Evolutionary conservation across 2,329 filamentous ascomycete genomes (phyloP), one percentile per base, ranked within the genome.

Genomic region (Neospermospora avenae): DNA sequence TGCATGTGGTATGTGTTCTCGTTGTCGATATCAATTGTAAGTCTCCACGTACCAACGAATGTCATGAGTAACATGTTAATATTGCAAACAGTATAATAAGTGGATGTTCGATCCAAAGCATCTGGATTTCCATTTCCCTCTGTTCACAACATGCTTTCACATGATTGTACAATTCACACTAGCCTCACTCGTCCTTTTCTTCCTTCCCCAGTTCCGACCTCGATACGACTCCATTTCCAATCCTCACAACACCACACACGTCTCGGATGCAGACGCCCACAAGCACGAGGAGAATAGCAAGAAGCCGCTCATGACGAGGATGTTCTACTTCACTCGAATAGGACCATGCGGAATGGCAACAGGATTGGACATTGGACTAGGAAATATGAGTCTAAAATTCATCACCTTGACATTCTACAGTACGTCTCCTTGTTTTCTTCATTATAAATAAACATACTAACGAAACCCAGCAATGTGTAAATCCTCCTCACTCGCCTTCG

Each of bases 391-490:
- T 56, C 81, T 99, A 69, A 95, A 93, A 75, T 97, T 96, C 74
- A 98, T 99, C 69, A 93, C 91, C 44, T 84, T 99, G 67, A 97
- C 93, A 10, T 99, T 99, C 74, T 96, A 96, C 76, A 99, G 86
- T 87, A 81, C 67, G 84, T 77, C n/a, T 24, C 24, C 20, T 39
- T 37, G 25, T 22, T 39, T 34, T 20, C 11, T 10, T 34, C n/a
- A 28, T 10, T 14, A 25, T 46, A 4, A 16, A 35, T 18, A 25
- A 46, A 20, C 34, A 14, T 14, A 20, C 65, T 68, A 61, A 70
- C 46, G 39, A 6, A 14, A 13, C 22, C 20, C 64, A 88, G 86
- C 95, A 61, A 98, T 99, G 95, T 98, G 95, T 78, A 99, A 99
- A 82, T 98, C 93, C 5, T 97, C 93, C 10, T 91, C 93, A 16